Percentiles rank a stretch among this genome's conserved stretches.
phyloP scores from a whole-genome alignment of 176 grass and related monocot species.

The Ensete glaucum region DNA sequence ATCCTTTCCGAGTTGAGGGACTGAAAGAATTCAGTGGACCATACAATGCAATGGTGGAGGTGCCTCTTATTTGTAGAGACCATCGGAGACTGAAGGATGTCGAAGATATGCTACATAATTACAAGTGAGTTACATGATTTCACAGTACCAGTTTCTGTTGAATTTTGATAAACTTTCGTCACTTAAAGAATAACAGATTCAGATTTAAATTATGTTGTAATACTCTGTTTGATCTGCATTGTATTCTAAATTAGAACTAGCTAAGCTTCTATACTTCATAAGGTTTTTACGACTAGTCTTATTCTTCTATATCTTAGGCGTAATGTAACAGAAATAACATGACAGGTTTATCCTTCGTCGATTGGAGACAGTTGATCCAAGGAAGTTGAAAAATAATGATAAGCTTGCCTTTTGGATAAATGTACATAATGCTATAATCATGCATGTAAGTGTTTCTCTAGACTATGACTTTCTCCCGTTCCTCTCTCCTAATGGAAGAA shows the following conservation, averaged over 20 bases:
- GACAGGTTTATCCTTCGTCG: constrained; percentile 57
- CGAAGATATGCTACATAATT: constrained; percentile 65
- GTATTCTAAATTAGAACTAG: no score
- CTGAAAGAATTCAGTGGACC: constrained; percentile 96
- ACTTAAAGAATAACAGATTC: no score
- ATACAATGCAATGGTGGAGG: constrained; percentile 89
- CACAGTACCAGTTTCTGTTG: no score
- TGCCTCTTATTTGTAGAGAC: constrained; percentile 70
- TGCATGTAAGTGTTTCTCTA: constrained; percentile 64
- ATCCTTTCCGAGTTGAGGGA: constrained; percentile 86
- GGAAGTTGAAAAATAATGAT: constrained; percentile 67
- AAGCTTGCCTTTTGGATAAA: constrained; percentile 94
- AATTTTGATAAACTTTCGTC: no score
- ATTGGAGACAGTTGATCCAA: constrained; percentile 72
- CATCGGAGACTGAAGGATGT: constrained; percentile 55
- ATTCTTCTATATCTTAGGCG: neutral
- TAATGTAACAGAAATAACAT: constrained; percentile 4
- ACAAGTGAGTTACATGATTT: constrained; percentile 51
- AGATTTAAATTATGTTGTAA: no score
- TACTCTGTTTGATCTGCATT: no score
- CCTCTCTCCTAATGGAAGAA: constrained; percentile 1
- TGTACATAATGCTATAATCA: constrained; percentile 84
- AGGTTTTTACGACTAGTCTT: no score
- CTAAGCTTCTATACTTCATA: neutral
- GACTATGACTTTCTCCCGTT: neutral